These are phyloP conservation scores for Cyberlindnera nakhonratchasimensis DNA, from an alignment of 805 yeast genomes.

Conservation along the genomic window DNA sequence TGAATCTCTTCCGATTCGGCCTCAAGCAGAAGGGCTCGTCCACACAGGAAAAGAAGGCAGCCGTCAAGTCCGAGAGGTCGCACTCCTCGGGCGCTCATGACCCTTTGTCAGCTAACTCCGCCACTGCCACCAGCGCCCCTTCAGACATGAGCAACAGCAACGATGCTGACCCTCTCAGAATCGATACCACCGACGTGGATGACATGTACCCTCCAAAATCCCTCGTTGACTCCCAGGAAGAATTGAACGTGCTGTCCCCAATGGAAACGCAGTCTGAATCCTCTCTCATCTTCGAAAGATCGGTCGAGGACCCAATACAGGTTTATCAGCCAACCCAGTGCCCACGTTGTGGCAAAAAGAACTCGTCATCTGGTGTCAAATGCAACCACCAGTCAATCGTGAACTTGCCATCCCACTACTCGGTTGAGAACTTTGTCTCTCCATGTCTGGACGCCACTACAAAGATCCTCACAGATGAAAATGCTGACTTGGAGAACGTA, in stretches of 20 bases:
- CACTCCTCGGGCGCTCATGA: constrained; percentile 7
- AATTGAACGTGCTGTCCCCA: constrained; percentile 10
- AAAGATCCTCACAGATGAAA: constrained; percentile 52
- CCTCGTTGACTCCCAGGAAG: constrained; percentile 8
- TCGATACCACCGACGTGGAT: constrained; percentile 20
- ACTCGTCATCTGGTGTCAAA: constrained; percentile 17
- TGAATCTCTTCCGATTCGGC: constrained; percentile 16
- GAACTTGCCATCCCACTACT: constrained; percentile 37
- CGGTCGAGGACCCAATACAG: constrained; percentile 55
- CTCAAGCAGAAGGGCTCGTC: constrained; percentile 11
- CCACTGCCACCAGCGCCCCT: constrained; percentile 8
- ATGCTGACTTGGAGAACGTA: constrained; percentile 60
- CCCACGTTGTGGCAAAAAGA: constrained; percentile 28
- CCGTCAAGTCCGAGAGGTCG: constrained; percentile 7
- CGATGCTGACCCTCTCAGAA: constrained; percentile 4
- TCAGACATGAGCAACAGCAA: no score
- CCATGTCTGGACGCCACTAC: constrained; percentile 81
- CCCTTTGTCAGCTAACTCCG: constrained; percentile 12
- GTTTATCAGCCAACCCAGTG: constrained; percentile 26
- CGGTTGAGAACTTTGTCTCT: constrained; percentile 65
- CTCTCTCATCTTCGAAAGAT: constrained; percentile 61
- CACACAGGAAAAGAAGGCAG: not conserved
- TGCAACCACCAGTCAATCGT: constrained; percentile 31
- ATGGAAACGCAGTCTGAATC: constrained; percentile 17
- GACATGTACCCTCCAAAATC: constrained; percentile 22